Evolutionary conservation across 2,329 filamentous ascomycete species (phyloP), one percentile per base, ranked within the genome.

Genomic region (Cladosporium cucumerinum): DNA sequence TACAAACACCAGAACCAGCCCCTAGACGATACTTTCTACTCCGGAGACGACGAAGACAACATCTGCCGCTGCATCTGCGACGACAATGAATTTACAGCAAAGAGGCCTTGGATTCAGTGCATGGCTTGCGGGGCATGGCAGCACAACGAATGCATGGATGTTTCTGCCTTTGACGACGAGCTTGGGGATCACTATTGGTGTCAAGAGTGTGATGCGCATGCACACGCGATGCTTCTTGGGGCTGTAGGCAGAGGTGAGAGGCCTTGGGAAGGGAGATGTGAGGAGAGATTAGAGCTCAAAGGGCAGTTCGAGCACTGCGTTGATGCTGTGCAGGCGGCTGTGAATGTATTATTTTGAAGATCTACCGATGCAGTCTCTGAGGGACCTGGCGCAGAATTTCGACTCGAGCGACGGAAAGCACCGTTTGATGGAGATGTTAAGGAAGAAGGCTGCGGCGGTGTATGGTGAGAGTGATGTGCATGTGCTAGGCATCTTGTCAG

Each of bases 91-190:
- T 91, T 94, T 71, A 91, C 96, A 71, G 89, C 91, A 14, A 91
- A 90, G 69, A 89, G 95, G 71, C 88, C 93, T 61, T 98, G 96
- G 93, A 97, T 99, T 73, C 92, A 91, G 67, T 99, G 95, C 81
- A 95, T 98, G 77, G 87, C 86, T 54, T 99, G 95, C 78, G 87
- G 87, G 57, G 93, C 89, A 48, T 99, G 95, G 95, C 95, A 99
- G 79, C 95, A 99, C 79, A 97, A 97, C 74, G 89, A 96, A 68
- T 99, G 95, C 76, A 92, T 99, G 82, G 92, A 92, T 62, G 86
- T 97, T 72, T 87, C 89, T 54, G 92, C 91, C 71, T 86, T 88
- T 36, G 80, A 71, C 11, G 67, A 93, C 65, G 87, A 93, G 72
- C 84, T 92, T 63, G 89, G 90, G 28, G 90, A 90, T 66, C 85